phyloP scores from a whole-genome alignment of 169 alveolate genomes.

The Plasmodium gaboni region DNA sequence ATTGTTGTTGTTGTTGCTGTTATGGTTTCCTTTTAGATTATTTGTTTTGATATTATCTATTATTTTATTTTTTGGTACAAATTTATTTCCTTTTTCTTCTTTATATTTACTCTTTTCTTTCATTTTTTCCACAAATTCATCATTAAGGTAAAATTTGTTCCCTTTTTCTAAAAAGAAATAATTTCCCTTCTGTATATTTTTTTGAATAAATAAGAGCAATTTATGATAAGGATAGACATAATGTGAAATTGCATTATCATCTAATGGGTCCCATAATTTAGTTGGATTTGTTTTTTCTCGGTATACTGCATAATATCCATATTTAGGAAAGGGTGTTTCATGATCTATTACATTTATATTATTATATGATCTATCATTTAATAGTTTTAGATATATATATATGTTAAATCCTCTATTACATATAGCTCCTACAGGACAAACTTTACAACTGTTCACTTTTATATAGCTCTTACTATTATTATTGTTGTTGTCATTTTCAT shows the following conservation, averaged over 20 bases:
- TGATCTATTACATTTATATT: slow-evolving; percentile 58
- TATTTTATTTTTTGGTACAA: no score
- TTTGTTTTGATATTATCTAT: no score
- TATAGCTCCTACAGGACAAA: slow-evolving; percentile 71
- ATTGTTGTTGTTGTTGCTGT: no score
- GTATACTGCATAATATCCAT: slow-evolving; percentile 73
- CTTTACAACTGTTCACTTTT: slow-evolving; percentile 31
- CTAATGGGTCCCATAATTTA: slow-evolving; percentile 52
- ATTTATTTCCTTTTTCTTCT: background rate
- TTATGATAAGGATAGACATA: slow-evolving; percentile 71
- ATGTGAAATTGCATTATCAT: slow-evolving; percentile 25
- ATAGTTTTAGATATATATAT: slow-evolving; percentile 21
- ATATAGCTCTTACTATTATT: background rate
- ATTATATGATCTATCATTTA: slow-evolving; percentile 55
- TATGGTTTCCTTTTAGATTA: no score
- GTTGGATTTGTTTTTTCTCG: slow-evolving; percentile 15
- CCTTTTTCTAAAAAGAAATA: slow-evolving; percentile 55
- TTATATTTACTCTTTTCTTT: slow-evolving; percentile 9
- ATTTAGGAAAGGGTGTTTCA: slow-evolving; percentile 72
- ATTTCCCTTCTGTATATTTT: slow-evolving; percentile 35
- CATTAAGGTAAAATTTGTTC: slow-evolving; percentile 19
- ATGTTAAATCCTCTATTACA: slow-evolving; percentile 75
- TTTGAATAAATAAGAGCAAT: slow-evolving; percentile 67
- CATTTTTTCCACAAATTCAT: slow-evolving; percentile 26
- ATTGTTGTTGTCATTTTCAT: background rate